Percentiles rank a stretch among this genome's conserved stretches.
Evolutionary conservation across 768 basidiomycete species (phyloP).

Genomic region (Gloeostereum incarnatum): DNA sequence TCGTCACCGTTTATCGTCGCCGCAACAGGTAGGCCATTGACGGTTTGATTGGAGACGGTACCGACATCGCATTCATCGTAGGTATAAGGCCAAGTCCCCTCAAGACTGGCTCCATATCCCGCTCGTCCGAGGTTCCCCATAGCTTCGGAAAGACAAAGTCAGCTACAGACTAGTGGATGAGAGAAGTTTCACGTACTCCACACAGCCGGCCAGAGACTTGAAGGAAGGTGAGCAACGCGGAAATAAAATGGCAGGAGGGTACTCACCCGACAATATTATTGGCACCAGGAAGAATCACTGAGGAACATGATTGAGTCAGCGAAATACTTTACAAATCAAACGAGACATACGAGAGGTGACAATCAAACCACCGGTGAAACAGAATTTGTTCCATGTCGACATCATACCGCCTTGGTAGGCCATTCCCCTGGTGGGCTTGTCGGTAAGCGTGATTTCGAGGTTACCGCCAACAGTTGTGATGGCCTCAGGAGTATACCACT

Average conservation of each 20-base stretch:
- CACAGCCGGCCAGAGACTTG: conserved; percentile 44
- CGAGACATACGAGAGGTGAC: no score
- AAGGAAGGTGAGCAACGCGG: conserved; percentile 28
- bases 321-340: no score
- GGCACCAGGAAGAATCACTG: conserved; percentile 4
- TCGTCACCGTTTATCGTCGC: conserved; percentile 53
- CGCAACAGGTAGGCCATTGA: conserved; percentile 52
- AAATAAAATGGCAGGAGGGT: conserved; percentile 18
- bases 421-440: conserved; percentile 40
- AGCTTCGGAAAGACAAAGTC: not conserved
- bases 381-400: conserved; percentile 68
- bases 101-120: conserved; percentile 62
- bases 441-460: conserved; percentile 44
- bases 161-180: conserved; percentile 39
- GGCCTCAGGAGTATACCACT: conserved; percentile 60
- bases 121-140: conserved; percentile 34
- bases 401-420: conserved; percentile 43
- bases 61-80: conserved; percentile 75
- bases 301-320: no score
- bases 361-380: conserved; percentile 78
- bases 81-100: conserved; percentile 60
- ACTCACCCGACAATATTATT: conserved; percentile 4
- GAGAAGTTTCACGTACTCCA: conserved; percentile 57
- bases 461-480: conserved; percentile 44
- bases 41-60: conserved; percentile 68